A percentile compares a stretch with the other conserved stretches of the same genome.
Conservation (phyloP, 1,284 basidiomycete species). For the Ceratobasidium papillatum region DNA sequence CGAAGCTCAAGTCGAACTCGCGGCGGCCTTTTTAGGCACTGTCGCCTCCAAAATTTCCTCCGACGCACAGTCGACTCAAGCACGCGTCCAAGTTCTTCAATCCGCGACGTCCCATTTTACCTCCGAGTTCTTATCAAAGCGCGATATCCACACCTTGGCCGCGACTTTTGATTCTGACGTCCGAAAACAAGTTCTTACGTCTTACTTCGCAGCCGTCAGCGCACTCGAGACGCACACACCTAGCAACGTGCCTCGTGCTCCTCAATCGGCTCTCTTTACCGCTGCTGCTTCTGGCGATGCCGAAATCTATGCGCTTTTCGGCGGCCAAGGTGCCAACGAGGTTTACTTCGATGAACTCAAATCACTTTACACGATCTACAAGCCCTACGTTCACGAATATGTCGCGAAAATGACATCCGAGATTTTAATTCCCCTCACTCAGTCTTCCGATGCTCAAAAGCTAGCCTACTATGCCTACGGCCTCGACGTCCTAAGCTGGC, state of each 20-base stretch:
- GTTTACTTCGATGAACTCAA: constrained; percentile 98
- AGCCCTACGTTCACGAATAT: constrained; percentile 81
- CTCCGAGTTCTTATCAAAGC: constrained; percentile 68
- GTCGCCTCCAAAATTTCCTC: constrained; percentile 68
- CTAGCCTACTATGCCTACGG: constrained; percentile 80
- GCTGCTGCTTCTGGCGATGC: constrained; percentile 76
- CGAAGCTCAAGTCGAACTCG: constrained; percentile 77
- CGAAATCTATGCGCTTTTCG: constrained; percentile 92
- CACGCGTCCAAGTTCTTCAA: constrained; percentile 74
- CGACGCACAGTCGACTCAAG: constrained; percentile 61
- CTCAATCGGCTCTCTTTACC: constrained; percentile 77
- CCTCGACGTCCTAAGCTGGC: constrained; percentile 86
- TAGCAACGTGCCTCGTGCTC: constrained; percentile 66
- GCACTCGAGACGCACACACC: constrained; percentile 71
- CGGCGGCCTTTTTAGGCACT: constrained; percentile 81
- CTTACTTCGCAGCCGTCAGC: constrained; percentile 83
- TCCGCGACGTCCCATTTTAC: constrained; percentile 82
- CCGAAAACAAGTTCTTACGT: constrained; percentile 78
- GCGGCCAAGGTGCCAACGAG: constrained; percentile 99
- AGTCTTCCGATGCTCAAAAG: constrained; percentile 60
- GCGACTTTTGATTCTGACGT: constrained; percentile 78
- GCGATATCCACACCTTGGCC: constrained; percentile 84
- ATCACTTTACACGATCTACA: constrained; percentile 89
- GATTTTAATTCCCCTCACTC: constrained; percentile 73
- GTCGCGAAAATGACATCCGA: constrained; percentile 70